Evolutionary conservation across 306 rosid species (phyloP).

Genomic region (Cucurbita moschata): DNA sequence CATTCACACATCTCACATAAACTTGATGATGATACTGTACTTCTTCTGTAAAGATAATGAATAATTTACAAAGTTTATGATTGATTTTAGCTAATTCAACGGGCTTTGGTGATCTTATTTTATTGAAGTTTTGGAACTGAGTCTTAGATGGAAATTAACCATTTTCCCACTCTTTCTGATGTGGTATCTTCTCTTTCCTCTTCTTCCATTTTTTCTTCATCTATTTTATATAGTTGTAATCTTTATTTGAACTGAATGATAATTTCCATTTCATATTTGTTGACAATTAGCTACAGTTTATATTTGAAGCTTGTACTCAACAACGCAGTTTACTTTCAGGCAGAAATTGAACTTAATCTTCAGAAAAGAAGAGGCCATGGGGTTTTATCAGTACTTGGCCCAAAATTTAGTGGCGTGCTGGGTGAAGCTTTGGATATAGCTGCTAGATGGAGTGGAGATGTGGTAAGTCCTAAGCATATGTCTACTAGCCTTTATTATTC

Average conservation of each 20-base stretch:
- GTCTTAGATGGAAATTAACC: not conserved
- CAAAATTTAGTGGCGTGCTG: constrained; percentile 83
- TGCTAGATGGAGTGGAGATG: constrained; percentile 98
- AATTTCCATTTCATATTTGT: not conserved
- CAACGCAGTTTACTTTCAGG: constrained; percentile 31
- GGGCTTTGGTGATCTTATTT: not conserved
- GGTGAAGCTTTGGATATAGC: constrained; percentile 93
- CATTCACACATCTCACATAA: not conserved
- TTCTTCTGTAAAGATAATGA: not conserved
- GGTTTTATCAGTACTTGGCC: constrained; percentile 58
- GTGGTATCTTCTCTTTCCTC: not conserved
- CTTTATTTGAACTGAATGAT: not conserved
- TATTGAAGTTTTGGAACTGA: not conserved
- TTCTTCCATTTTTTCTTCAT: not conserved
- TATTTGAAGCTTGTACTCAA: not conserved
- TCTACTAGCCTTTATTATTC: not conserved
- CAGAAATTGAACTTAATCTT: constrained; percentile 79
- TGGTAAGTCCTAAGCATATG: constrained; percentile 47
- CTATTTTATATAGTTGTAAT: not conserved
- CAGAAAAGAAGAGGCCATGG: constrained; percentile 94
- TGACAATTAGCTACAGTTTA: not conserved
- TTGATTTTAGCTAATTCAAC: not conserved
- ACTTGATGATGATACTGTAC: not conserved
- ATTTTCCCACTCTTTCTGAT: not conserved
- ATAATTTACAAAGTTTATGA: not conserved